These are phyloP conservation scores for Ophiognomonia clavigignenti-juglandacearum DNA, from an alignment of 2,329 filamentous ascomycete species.

Conservation along the genomic window DNA sequence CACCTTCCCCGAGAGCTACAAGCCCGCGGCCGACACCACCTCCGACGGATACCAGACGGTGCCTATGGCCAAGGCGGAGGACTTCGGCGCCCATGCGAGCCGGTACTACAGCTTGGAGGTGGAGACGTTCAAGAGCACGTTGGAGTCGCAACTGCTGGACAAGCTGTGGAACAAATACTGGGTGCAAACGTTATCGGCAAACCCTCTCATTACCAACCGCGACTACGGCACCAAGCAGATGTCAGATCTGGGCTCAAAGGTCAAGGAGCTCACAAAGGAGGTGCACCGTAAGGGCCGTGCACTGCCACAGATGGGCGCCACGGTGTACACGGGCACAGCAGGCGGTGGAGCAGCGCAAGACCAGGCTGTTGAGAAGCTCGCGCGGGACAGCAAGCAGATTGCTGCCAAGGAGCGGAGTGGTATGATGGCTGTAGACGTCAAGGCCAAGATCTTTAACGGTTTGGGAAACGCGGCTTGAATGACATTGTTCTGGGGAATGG, in stretches of 20 bases:
- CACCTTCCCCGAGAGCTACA: slow-evolving; percentile 76
- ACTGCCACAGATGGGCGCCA: slow-evolving; percentile 18
- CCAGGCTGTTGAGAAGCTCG: slow-evolving; percentile 53
- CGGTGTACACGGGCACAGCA: slow-evolving; percentile 17
- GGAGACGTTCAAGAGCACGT: slow-evolving; percentile 88
- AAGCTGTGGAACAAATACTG: slow-evolving; percentile 98
- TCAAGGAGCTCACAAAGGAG: slow-evolving; percentile 55
- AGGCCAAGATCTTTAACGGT: slow-evolving; percentile 56
- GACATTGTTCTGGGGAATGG: neutral
- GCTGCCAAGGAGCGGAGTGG: slow-evolving; percentile 59
- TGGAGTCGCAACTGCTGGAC: slow-evolving; percentile 82
- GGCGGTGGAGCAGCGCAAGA: slow-evolving; percentile 31
- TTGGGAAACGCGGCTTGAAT: slow-evolving; percentile 23
- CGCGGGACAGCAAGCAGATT: slow-evolving; percentile 57
- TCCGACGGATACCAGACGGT: slow-evolving; percentile 68
- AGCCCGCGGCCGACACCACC: slow-evolving; percentile 31
- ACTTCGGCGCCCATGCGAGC: slow-evolving; percentile 89
- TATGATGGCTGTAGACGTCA: slow-evolving; percentile 56
- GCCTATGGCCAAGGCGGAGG: slow-evolving; percentile 87
- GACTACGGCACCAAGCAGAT: slow-evolving; percentile 94
- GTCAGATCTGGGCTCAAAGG: slow-evolving; percentile 78
- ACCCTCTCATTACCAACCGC: slow-evolving; percentile 83
- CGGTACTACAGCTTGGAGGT: slow-evolving; percentile 90
- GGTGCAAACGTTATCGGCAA: slow-evolving; percentile 92
- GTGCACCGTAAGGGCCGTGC: slow-evolving; percentile 29